Evolutionary conservation across 306 rosid genomes (phyloP), one percentile per base, ranked within the genome.

Genomic region (Vicia villosa): DNA sequence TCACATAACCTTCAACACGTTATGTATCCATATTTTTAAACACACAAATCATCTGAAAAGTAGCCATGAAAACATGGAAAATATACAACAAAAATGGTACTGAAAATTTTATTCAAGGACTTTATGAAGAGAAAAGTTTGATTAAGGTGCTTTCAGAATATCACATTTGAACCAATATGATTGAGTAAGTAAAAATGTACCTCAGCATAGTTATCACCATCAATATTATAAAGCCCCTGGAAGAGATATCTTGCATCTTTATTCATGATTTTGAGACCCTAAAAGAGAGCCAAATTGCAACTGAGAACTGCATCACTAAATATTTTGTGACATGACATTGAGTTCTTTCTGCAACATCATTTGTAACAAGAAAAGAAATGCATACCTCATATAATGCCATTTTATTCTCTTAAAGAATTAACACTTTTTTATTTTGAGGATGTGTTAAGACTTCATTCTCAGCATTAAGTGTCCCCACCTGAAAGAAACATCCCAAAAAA

Each of bases 301-400:
- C 2, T 22, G 24, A 22, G 2, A 22, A 22, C 2, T n/a, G n/a
- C n/a, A n/a, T n/a, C n/a, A n/a, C n/a, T n/a, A n/a, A n/a, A n/a
- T n/a, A n/a, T 76, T 97, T 97, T 8, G 96, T 85, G 74, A 93
- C 80, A 71, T 93, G 98, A 76, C 96, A 93, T 55, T 90, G 98
- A 37, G 93, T 86, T 84, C 98, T 86, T 83, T 93, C 97, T 32
- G 82, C 91, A 62, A 97, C 98, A 90, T 93, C 98, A 82, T 93
- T 93, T 69, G 96, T 97, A 49, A 93, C 87, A 49, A 93, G 98
- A 84, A 93, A 93, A 73, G 98, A 93, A 76, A 97, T 97, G 84
- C 98, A 93, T 24, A 82, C 86, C 84, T 93, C 98, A 74, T 97
- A 90, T 6, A 93, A 94, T 55, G 97, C 97, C 98, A 93, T 93